Base-by-base conservation (phyloP, 345 rosid species). In the Psidium guajava region DNA sequence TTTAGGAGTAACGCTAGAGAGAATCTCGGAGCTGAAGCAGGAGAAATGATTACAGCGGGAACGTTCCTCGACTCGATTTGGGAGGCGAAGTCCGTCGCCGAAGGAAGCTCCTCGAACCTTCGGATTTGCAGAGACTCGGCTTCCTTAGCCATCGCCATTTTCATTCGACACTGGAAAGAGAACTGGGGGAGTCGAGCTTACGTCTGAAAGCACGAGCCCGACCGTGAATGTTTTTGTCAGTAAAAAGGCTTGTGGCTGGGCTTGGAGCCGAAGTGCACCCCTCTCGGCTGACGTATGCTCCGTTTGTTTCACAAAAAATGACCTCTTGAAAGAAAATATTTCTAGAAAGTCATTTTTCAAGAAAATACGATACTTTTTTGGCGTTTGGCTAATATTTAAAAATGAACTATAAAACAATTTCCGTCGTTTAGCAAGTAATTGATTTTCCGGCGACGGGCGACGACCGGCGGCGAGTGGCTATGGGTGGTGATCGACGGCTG, bases 41-140 rank as follows among this genome's bases (percentile, higher is more conserved):
- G 80, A 75, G 82, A 55, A 64, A 82, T 42, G 61, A 51, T 82
- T 92, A 94, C 97, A 11, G 96, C 94, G 52, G 97, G 96, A 81
- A 94, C 89, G 90, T 95, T 94, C 51, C 85, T 88, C 86, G 92
- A 90, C 89, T 95, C 99, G 77, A 94, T 89, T 80, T 74, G 86
- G 69, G 96, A 91, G 54, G 88, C 91, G 85, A 97, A 95, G 1
- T 88, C 91, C 84, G 89, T 52, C 32, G 93, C 85, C 3, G 93
- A 92, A 75, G 92, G 95, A 82, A 86, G 86, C 82, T 88, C 88
- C 85, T 93, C 90, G 89, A 94, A 91, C 84, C 28, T 88, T 84
- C 85, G 84, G 56, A 94, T 90, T 61, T 55, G 88, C 77, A 59
- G 73, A 49, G 89, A 87, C 59, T 84, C 91, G 13, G 47, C 47